Percentiles rank a stretch among this genome's conserved stretches.
Evolutionary conservation across 345 rosid genomes (phyloP).

Genomic region (Kandelia obovata): DNA sequence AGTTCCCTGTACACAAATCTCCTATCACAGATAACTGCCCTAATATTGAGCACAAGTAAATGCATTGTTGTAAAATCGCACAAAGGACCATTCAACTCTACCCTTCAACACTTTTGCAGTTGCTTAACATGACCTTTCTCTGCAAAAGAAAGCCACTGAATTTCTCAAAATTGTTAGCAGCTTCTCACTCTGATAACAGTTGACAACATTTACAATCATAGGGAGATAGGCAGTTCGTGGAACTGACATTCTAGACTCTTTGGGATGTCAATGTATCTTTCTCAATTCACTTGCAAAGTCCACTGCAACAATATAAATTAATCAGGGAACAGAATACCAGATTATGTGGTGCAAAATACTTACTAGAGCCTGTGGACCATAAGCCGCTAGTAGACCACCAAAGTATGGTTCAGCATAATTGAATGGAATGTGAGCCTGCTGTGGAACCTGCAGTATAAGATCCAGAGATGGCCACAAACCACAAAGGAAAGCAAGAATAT

Average conservation of each 20-base stretch:
- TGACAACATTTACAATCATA: too few relatives aligned
- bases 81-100: too few relatives aligned
- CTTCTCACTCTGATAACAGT: too few relatives aligned
- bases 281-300: not conserved
- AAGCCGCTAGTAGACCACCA: constrained; percentile 43
- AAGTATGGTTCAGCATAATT: constrained; percentile 55
- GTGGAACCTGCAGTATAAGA: constrained; percentile 16
- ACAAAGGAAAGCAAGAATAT: constrained; percentile 9
- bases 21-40: too few relatives aligned
- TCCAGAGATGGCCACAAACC: constrained; percentile 6
- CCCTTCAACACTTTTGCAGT: too few relatives aligned
- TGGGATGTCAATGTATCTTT: not conserved
- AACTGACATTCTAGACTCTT: not conserved
- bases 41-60: too few relatives aligned
- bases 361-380: constrained; percentile 49
- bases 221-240: too few relatives aligned
- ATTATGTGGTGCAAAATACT: constrained; percentile 13
- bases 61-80: too few relatives aligned
- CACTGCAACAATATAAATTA: not conserved
- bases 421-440: constrained; percentile 43
- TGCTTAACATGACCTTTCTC: too few relatives aligned
- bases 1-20: too few relatives aligned
- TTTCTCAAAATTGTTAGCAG: too few relatives aligned
- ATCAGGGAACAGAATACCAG: not conserved
- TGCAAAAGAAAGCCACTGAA: too few relatives aligned